These are phyloP conservation scores for Talaromyces sp. DNA, from an alignment of 2,329 filamentous ascomycete species.

Conservation along the genomic window DNA sequence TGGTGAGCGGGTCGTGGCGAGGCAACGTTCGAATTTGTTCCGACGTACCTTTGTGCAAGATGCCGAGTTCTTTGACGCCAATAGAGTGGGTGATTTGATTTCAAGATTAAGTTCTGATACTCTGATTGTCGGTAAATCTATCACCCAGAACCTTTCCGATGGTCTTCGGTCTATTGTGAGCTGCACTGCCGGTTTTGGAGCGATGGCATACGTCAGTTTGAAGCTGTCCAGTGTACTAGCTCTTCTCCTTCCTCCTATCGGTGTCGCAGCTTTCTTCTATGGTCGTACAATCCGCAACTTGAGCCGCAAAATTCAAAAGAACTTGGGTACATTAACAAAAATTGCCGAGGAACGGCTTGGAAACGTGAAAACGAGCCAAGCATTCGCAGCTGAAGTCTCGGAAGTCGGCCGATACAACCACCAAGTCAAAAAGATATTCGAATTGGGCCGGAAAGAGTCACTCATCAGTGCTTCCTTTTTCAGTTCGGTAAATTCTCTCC, in stretches of 20 bases:
- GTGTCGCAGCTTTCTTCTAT: constrained; percentile 85
- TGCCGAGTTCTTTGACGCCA: constrained; percentile 97
- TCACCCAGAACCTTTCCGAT: constrained; percentile 95
- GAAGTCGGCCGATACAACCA: constrained; percentile 88
- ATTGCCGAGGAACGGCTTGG: constrained; percentile 97
- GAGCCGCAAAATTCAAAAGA: constrained; percentile 89
- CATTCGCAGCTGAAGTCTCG: constrained; percentile 87
- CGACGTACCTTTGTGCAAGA: constrained; percentile 92
- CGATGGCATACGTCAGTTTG: constrained; percentile 95
- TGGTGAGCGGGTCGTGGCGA: constrained; percentile 87
- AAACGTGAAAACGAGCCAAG: constrained; percentile 93
- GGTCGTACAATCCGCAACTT: constrained; percentile 83
- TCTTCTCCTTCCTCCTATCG: constrained; percentile 85
- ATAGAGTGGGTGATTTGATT: constrained; percentile 91
- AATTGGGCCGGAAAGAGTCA: constrained; percentile 79
- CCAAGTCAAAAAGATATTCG: constrained; percentile 88
- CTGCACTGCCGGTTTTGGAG: constrained; percentile 77
- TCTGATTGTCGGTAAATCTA: constrained; percentile 96
- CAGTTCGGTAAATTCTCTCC: constrained; percentile 45
- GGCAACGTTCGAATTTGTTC: constrained; percentile 84
- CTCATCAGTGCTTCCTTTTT: constrained; percentile 90
- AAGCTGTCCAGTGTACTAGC: constrained; percentile 82
- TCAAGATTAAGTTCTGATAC: constrained; percentile 93
- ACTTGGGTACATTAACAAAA: constrained; percentile 86
- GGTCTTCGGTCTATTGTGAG: constrained; percentile 88